Conservation (phyloP, 805 yeast genomes). For the Sugiyamaella mastotermitis region DNA sequence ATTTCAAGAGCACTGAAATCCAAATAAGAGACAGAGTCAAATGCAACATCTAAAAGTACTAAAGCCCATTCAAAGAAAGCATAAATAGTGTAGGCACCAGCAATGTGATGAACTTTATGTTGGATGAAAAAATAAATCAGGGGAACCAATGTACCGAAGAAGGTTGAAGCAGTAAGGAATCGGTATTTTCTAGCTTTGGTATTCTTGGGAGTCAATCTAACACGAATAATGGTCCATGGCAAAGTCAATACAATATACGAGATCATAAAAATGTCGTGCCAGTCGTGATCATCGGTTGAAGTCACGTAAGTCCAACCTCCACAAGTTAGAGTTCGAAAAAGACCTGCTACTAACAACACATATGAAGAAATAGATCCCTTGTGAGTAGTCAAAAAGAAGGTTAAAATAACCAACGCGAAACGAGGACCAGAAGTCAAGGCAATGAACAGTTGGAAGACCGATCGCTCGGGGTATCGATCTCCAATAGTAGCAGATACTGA, state of each 20-base stretch:
- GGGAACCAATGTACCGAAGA: slow-evolving; percentile 73
- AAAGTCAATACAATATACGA: slow-evolving; percentile 78
- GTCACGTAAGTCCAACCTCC: slow-evolving; percentile 99
- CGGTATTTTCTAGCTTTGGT: slow-evolving; percentile 42
- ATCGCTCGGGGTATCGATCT: slow-evolving; percentile 92
- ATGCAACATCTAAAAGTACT: slow-evolving; percentile 74
- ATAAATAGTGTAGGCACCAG: slow-evolving; percentile 95
- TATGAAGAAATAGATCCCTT: slow-evolving; percentile 33
- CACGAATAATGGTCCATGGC: slow-evolving; percentile 79
- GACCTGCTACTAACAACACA: slow-evolving; percentile 46
- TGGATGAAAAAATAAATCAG: slow-evolving; percentile 84
- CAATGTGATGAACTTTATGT: slow-evolving; percentile 77
- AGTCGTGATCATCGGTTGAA: slow-evolving; percentile 93
- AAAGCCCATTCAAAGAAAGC: slow-evolving; percentile 94
- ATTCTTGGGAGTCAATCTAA: slow-evolving; percentile 45
- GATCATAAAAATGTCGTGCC: slow-evolving; percentile 95
- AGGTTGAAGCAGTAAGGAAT: slow-evolving; percentile 46
- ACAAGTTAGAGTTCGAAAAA: slow-evolving; percentile 85
- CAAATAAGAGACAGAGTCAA: slow-evolving; percentile 70
- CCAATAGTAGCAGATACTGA: slow-evolving; percentile 97
- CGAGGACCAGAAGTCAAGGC: slow-evolving; percentile 94
- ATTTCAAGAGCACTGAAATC: slow-evolving; percentile 67
- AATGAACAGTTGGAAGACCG: slow-evolving; percentile 83
- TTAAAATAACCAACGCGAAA: slow-evolving; percentile 54
- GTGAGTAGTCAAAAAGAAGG: slow-evolving; percentile 35